These are phyloP conservation scores for Moesziomyces parantarcticus DNA, from an alignment of 1,284 basidiomycete species.

Conservation along the genomic window DNA sequence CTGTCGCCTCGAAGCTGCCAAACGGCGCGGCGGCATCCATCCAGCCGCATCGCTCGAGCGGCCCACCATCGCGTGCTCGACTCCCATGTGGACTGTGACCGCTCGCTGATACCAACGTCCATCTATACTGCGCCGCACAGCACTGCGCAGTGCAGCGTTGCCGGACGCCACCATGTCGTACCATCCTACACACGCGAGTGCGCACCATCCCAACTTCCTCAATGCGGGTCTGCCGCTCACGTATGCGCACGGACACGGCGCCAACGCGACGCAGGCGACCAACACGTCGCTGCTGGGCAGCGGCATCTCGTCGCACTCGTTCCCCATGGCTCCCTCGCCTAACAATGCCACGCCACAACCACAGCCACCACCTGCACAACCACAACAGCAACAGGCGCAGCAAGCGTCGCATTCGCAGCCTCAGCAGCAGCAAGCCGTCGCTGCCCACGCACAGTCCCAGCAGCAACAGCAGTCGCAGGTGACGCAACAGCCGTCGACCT, in stretches of 20 bases:
- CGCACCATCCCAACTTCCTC: constrained; percentile 30
- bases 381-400: constrained; percentile 13
- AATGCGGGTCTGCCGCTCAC: constrained; percentile 28
- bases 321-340: constrained; percentile 42
- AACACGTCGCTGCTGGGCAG: constrained; percentile 27
- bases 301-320: constrained; percentile 41
- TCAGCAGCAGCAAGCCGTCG: constrained; percentile 10
- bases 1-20: no score
- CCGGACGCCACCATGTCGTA: constrained; percentile 35
- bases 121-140: no score
- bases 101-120: no score
- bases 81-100: no score
- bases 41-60: no score
- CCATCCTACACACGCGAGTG: constrained; percentile 38
- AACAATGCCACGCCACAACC: constrained; percentile 35
- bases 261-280: constrained; percentile 19
- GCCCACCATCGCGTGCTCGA: no score
- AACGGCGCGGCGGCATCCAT: no score
- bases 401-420: constrained; percentile 22
- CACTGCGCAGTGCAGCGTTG: no score
- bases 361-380: constrained; percentile 3
- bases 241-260: constrained; percentile 26
- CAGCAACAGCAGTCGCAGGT: constrained; percentile 23
- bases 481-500: constrained; percentile 4
- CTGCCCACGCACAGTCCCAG: neutral